A percentile compares a stretch with the other conserved stretches of the same genome.
Conservation (phyloP, 345 rosid species). For the Populus pruinosa region DNA sequence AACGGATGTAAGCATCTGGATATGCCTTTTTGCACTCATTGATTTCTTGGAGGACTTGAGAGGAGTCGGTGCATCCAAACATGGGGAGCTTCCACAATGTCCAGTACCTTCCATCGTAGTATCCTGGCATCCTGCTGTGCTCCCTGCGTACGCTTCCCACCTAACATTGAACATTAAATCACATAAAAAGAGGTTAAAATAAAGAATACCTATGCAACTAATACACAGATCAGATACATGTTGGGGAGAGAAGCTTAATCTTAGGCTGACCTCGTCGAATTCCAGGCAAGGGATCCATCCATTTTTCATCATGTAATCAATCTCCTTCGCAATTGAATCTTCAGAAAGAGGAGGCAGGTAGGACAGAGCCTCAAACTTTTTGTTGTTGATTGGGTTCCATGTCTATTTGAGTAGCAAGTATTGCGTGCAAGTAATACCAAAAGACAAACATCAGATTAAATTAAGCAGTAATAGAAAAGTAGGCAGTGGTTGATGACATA, state of each 20-base stretch:
- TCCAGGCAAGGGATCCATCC: constrained; percentile 77
- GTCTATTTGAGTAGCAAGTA: constrained; percentile 34
- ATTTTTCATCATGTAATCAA: constrained; percentile 58
- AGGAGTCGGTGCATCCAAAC: constrained; percentile 64
- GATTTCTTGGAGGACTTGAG: constrained; percentile 55
- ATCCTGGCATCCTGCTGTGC: constrained; percentile 58
- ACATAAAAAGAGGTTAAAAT: not conserved
- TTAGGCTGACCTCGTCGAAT: constrained; percentile 52
- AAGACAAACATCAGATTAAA: not conserved
- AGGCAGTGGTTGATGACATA: not conserved
- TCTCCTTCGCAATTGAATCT: constrained; percentile 49
- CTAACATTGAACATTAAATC: constrained; percentile 16
- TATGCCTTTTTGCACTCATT: constrained; percentile 40
- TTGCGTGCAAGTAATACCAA: not conserved
- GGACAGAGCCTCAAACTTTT: constrained; percentile 54
- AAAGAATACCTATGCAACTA: not conserved
- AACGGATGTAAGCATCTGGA: constrained; percentile 52
- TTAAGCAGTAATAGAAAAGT: too few species aligned
- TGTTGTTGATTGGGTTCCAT: constrained; percentile 63
- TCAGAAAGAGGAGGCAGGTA: constrained; percentile 49
- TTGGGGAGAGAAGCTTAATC: not conserved
- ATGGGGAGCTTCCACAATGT: constrained; percentile 76
- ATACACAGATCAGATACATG: not conserved
- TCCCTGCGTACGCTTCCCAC: constrained; percentile 40
- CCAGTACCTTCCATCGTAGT: constrained; percentile 72